These are phyloP conservation scores for Periglandula ipomoeae DNA, from an alignment of 2,329 filamentous ascomycete genomes.

Conservation along the genomic window DNA sequence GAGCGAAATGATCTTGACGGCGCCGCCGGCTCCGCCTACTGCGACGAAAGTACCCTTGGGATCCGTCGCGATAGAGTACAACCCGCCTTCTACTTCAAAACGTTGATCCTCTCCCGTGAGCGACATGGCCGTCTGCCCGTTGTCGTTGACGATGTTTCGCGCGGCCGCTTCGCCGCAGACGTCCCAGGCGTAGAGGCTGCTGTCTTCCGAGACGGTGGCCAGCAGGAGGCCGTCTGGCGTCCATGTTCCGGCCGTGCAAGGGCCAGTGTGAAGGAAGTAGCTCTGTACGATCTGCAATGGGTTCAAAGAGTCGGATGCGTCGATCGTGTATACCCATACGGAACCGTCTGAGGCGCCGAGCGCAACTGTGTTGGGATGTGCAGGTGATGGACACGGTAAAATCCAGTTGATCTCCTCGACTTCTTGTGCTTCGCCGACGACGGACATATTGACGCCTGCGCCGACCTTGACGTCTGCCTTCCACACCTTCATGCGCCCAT, in stretches of 20 bases:
- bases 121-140: constrained; percentile 59
- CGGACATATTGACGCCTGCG: constrained; percentile 43
- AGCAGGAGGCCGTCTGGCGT: constrained; percentile 78
- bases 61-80: constrained; percentile 80
- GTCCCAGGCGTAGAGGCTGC: constrained; percentile 86
- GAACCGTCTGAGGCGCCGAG: constrained; percentile 84
- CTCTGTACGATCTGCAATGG: constrained; percentile 77
- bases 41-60: constrained; percentile 72
- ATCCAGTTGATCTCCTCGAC: constrained; percentile 96
- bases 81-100: constrained; percentile 82
- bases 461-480: constrained; percentile 37
- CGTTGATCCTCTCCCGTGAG: constrained; percentile 77
- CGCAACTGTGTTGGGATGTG: constrained; percentile 72
- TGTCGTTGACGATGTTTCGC: constrained; percentile 38
- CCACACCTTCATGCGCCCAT: constrained; percentile 72
- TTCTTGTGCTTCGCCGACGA: constrained; percentile 72
- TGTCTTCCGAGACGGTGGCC: constrained; percentile 82
- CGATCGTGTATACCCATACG: constrained; percentile 92
- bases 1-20: constrained; percentile 76
- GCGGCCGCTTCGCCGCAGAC: constrained; percentile 71
- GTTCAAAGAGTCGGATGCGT: constrained; percentile 47
- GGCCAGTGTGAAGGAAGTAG: constrained; percentile 81
- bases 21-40: constrained; percentile 78
- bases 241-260: constrained; percentile 88
- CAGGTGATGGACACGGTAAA: constrained; percentile 58